These are phyloP conservation scores for Stellera chamaejasme DNA, from an alignment of 345 rosid genomes.

Conservation along the genomic window DNA sequence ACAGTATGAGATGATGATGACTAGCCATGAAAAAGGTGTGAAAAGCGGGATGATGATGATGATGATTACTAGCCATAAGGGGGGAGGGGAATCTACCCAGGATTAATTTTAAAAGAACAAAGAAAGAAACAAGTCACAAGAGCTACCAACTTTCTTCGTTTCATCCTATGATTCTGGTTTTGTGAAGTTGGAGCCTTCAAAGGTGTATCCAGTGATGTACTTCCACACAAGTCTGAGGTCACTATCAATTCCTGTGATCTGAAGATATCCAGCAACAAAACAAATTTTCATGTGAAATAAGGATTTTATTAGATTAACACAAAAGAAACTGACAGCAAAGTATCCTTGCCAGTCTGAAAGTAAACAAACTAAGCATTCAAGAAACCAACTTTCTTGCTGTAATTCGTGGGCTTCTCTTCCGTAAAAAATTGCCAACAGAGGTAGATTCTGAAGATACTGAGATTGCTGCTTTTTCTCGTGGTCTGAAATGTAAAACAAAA, in stretches of 20 bases:
- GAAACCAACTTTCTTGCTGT: constrained; percentile 39
- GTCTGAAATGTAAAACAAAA: constrained; percentile 17
- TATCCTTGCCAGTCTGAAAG: background rate
- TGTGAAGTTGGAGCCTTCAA: constrained; percentile 21
- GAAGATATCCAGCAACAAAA: constrained; percentile 10
- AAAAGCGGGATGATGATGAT: background rate
- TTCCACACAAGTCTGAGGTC: constrained; percentile 14
- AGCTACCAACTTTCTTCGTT: constrained; percentile 40
- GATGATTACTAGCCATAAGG: constrained; percentile 2
- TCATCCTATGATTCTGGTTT: constrained; percentile 29
- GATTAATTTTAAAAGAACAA: background rate
- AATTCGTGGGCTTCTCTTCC: constrained; percentile 37
- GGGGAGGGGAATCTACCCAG: background rate
- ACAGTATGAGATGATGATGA: too few relatives aligned
- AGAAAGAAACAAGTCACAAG: constrained; percentile 10
- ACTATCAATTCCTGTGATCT: constrained; percentile 26
- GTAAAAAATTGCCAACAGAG: constrained; percentile 22
- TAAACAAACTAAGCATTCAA: background rate
- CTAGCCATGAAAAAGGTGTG: too few relatives aligned
- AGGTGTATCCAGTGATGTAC: constrained; percentile 15
- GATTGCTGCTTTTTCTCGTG: constrained; percentile 13
- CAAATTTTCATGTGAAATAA: background rate
- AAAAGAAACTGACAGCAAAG: constrained; percentile 14
- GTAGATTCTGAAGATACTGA: constrained; percentile 26
- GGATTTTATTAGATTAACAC: background rate